Evolutionary conservation across 192 early-diverging fungal species (phyloP).

Genomic region (Cladochytrium replicatum): DNA sequence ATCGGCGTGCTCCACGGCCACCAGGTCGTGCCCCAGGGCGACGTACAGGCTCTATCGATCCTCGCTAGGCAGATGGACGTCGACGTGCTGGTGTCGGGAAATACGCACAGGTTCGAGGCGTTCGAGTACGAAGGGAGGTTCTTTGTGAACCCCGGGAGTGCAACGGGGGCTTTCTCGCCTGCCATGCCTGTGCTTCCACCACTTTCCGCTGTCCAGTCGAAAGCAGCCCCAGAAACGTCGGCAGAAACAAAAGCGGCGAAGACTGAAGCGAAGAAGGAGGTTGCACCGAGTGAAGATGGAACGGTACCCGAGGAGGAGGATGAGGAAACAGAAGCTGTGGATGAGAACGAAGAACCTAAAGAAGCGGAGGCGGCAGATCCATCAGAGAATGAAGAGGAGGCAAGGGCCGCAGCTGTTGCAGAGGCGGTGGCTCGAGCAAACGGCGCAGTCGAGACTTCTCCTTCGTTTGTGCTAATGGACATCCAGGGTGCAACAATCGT

Average conservation of each 20-base stretch:
- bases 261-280: too few relatives aligned
- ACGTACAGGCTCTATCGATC: conserved; percentile 25
- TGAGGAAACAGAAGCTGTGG: conserved; percentile 1
- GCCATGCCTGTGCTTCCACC: too few relatives aligned
- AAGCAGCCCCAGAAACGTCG: too few relatives aligned
- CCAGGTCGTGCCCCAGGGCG: conserved; percentile 65
- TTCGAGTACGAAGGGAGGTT: conserved; percentile 86
- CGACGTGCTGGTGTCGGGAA: conserved; percentile 79
- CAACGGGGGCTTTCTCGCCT: conserved; percentile 79
- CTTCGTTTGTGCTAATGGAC: conserved; percentile 96
- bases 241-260: too few relatives aligned
- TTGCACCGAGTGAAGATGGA: too few relatives aligned
- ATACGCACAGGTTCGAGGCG: conserved; percentile 85
- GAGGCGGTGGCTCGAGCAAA: conserved; percentile 8
- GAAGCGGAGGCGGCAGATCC: background rate
- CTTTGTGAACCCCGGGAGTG: conserved; percentile 92
- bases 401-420: conserved; percentile 9
- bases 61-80: conserved; percentile 84
- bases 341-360: background rate
- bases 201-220: too few relatives aligned
- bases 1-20: conserved; percentile 79
- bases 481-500: conserved; percentile 63
- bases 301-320: background rate
- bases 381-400: conserved; percentile 11
- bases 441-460: conserved; percentile 55